Base-by-base conservation (phyloP, 2,329 filamentous ascomycete species). In the Westerdykella sp. region DNA sequence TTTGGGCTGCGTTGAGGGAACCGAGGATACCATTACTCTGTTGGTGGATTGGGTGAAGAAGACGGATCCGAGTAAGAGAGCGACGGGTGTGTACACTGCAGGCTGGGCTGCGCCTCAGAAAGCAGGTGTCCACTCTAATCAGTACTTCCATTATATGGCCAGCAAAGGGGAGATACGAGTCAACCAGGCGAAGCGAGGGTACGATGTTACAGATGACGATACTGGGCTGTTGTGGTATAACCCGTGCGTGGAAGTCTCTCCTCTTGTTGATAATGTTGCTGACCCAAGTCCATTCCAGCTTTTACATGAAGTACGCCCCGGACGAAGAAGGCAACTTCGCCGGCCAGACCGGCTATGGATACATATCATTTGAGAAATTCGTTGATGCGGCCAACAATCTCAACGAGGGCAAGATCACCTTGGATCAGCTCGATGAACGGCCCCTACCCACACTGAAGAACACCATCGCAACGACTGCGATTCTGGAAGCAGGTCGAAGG, bases 91-190 rank as follows among this genome's bases (percentile, higher is more conserved):
- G 6, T 96, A 95, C 70, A 96, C 91, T 11, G 87, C 90, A 10
- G 91, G 85, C 34, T 96, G 90, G 90, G 95, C 90, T 1, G 91
- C 91, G 6, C 90, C 91, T 11, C 86, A 94, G 65, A 86, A 84
- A 59, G 90, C 90, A 0, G 90, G 91, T 39, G 89, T 96, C n/a
- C 91, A 96, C 71, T 91, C 85, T 1, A 95, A 95, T 67, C 90
- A 96, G 72, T 93, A 95, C 71, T 96, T 96, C 74, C 90, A 96
- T 70, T 95, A 93, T 72, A 84, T 96, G 72, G 90, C 80, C 3
- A 78, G 80, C 47, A 80, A 83, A 44, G 90, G 90, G 51, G 90
- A 96, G 71, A 81, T 96, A 57, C 81, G 87, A 47, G 80, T 95
- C 58, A 87, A 96, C 72, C 91, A 96, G 71, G 90, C 89, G 36